These are phyloP conservation scores for Vigna nakashimae DNA, from an alignment of 306 rosid genomes.

Conservation along the genomic window DNA sequence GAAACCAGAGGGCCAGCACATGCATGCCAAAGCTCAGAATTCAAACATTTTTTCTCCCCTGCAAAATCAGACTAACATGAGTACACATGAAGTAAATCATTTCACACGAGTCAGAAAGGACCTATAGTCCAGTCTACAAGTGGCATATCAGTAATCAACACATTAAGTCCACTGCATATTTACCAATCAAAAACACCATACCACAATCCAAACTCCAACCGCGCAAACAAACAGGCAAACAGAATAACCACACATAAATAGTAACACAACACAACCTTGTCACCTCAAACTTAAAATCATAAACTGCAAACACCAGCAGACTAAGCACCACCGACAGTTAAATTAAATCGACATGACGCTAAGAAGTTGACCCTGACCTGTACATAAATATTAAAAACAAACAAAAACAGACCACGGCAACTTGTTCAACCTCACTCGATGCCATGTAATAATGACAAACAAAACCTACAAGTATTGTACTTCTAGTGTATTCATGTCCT, in stretches of 20 bases:
- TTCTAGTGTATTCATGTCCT: neutral
- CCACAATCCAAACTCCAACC: slow-evolving; percentile 14
- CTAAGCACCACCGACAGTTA: slow-evolving; percentile 10
- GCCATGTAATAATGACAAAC: slow-evolving; percentile 34
- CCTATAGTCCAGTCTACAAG: slow-evolving; percentile 19
- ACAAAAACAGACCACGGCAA: slow-evolving; percentile 2
- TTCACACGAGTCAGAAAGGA: slow-evolving; percentile 20
- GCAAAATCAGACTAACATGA: slow-evolving; percentile 43
- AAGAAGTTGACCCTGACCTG: neutral
- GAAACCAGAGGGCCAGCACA: slow-evolving; percentile 84
- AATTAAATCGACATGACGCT: slow-evolving; percentile 13
- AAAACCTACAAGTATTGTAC: neutral
- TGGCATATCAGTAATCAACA: slow-evolving; percentile 15
- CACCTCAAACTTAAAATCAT: slow-evolving; percentile 24
- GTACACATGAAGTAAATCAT: slow-evolving; percentile 23
- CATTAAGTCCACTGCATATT: slow-evolving; percentile 15
- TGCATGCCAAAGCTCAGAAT: slow-evolving; percentile 85
- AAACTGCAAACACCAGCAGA: slow-evolving; percentile 17
- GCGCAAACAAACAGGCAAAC: neutral
- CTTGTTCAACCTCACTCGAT: slow-evolving; percentile 8
- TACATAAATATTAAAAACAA: neutral
- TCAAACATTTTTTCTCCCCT: slow-evolving; percentile 75
- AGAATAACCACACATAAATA: slow-evolving; percentile 19
- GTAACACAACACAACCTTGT: neutral
- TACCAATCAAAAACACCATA: neutral